Evolutionary conservation across 2,329 filamentous ascomycete species (phyloP).

Genomic region (Capronia coronata): DNA sequence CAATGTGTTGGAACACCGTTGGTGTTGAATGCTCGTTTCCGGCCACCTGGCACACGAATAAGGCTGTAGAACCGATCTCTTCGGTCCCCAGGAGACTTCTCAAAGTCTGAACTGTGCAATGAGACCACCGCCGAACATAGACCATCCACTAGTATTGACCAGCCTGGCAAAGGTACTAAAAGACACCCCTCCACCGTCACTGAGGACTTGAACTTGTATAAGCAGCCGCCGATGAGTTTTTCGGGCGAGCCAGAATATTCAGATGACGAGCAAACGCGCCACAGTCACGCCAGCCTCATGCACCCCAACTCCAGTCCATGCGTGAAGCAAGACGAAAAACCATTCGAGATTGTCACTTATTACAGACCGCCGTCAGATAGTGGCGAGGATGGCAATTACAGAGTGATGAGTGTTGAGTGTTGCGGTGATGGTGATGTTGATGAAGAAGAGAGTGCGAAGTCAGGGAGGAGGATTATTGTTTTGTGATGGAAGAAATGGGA

Average conservation of each 20-base stretch:
- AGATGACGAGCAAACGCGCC: slow-evolving; percentile 25
- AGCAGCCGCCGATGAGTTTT: slow-evolving; percentile 15
- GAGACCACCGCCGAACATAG: neutral
- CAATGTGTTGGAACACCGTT: neutral
- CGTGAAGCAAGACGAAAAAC: slow-evolving; percentile 23
- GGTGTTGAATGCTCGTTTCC: neutral
- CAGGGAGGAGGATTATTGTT: slow-evolving; percentile 12
- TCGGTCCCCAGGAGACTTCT: neutral
- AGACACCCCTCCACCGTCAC: slow-evolving; percentile 19
- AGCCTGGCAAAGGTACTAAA: slow-evolving; percentile 19
- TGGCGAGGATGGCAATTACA: slow-evolving; percentile 21
- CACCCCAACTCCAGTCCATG: slow-evolving; percentile 27
- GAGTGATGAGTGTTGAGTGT: too few species aligned
- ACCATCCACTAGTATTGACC: slow-evolving; percentile 19
- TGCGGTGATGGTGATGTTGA: too few species aligned
- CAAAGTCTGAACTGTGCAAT: neutral
- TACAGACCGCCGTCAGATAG: slow-evolving; percentile 22
- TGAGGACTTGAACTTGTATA: slow-evolving; percentile 10
- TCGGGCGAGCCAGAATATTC: slow-evolving; percentile 18
- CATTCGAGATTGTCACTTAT: slow-evolving; percentile 23
- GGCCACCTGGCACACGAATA: neutral
- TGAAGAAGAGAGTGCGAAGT: slow-evolving; percentile 5
- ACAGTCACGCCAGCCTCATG: slow-evolving; percentile 26
- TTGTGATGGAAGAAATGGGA: slow-evolving; percentile 9
- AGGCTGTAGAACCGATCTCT: neutral